Evolutionary conservation across 2,329 filamentous ascomycete species (phyloP), one percentile per base, ranked within the genome.

Genomic region (Fusarium heterosporum): DNA sequence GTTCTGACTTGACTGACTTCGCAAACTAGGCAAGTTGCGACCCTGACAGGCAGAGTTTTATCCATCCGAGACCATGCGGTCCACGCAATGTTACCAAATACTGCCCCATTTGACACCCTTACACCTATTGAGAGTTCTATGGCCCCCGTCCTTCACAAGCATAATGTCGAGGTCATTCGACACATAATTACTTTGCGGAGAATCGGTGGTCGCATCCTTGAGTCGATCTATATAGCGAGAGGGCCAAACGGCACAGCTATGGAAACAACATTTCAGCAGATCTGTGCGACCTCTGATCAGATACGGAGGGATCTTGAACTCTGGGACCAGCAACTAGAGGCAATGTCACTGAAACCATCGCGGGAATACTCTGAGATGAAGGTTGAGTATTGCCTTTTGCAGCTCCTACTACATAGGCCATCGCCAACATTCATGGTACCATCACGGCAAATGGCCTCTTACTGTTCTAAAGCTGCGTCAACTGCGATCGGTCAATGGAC

Each of bases 191-290:
- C 14, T 0, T 14, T 59, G 0, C 8, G 55, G 5, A 41, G 22
- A 11, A 59, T 59, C 2, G 25, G 55, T 1, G 55, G 55, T 1
- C 55, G 55, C 0, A 57, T 59, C 3, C 53, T 59, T 2, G 55
- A 59, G 6, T 59, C 55, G 0, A 59, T 59, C 2, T 59, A 59
- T 8, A 59, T 59, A 9, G 55, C 55, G 1, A 19, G 55, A 10
- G 55, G 55, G 2, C 41, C 55, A 0, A 49, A 25, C 1, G 55
- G 55, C 3, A 59, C 52, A 4, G 55, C 16, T 57, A 57, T 57
- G 55, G 19, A 57, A 6, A 57, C 55, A 0, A 57, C 26, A 3
- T 57, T 57, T n/a, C 50, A 57, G 5, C 55, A 57, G 3, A 57
- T 57, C 2, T 57, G 55, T 10, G 32, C 50, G 0, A 47, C 32